Percentiles rank a stretch among this genome's conserved stretches.
phyloP scores from a whole-genome alignment of 192 early-diverging fungal species.

The Dispira simplex region DNA sequence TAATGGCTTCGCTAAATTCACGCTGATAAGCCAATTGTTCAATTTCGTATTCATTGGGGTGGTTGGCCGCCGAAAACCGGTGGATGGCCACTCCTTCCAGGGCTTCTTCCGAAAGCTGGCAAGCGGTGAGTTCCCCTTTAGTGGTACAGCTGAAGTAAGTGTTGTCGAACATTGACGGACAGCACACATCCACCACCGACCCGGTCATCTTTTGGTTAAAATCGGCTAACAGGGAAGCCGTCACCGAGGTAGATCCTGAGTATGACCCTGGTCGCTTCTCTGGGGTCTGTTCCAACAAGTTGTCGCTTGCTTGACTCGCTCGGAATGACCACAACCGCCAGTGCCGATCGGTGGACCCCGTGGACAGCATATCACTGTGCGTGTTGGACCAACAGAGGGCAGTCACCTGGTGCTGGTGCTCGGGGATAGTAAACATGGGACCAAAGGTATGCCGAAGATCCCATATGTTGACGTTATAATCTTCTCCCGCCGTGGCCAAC shows the following conservation, averaged over 20 bases:
- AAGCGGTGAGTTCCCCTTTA: conserved; percentile 8
- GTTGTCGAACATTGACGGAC: conserved; percentile 10
- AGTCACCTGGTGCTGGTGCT: conserved; percentile 32
- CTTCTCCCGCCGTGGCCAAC: conserved; percentile 47
- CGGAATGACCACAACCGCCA: conserved; percentile 38
- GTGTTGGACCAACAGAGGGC: conserved; percentile 49
- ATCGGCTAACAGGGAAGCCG: background rate
- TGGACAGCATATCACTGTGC: conserved; percentile 43
- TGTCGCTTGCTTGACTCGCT: background rate
- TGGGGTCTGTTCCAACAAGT: too few species aligned
- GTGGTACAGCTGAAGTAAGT: conserved; percentile 1
- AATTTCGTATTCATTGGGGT: conserved; percentile 11
- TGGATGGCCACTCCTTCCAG: conserved; percentile 10
- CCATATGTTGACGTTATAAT: conserved; percentile 46
- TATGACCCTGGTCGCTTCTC: background rate
- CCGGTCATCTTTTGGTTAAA: background rate
- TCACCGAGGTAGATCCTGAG: background rate
- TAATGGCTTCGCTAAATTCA: background rate
- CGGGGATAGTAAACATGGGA: conserved; percentile 32
- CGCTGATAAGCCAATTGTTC: conserved; percentile 11
- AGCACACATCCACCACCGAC: background rate
- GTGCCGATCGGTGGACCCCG: conserved; percentile 35
- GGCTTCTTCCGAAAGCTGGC: conserved; percentile 10
- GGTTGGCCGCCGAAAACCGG: background rate
- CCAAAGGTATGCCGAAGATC: conserved; percentile 41